Evolutionary conservation across 2,329 filamentous ascomycete genomes (phyloP).

Genomic region (Talaromyces sp.): DNA sequence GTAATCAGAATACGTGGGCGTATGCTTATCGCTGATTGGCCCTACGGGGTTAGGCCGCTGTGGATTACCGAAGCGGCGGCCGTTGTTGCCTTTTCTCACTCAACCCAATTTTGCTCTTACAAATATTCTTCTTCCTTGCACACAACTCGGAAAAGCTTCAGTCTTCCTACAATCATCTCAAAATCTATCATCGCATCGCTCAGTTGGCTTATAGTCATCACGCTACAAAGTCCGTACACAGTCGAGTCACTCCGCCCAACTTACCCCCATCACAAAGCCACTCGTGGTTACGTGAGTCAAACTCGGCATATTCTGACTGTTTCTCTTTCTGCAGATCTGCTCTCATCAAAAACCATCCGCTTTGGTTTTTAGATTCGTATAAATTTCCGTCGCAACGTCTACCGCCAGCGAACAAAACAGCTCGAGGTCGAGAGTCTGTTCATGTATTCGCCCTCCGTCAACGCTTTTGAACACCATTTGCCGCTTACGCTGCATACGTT

Average conservation of each 20-base stretch:
- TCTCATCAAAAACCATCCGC: background rate
- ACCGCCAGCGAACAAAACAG: slow-evolving; percentile 36
- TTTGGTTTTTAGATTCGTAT: slow-evolving; percentile 8
- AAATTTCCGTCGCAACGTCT: slow-evolving; percentile 11
- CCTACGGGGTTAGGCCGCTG: slow-evolving; percentile 1
- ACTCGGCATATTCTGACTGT: background rate
- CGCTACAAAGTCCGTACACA: background rate
- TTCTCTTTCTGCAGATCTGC: background rate
- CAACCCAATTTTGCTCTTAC: background rate
- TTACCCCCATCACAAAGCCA: background rate
- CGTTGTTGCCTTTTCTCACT: slow-evolving; percentile 6
- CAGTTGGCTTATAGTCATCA: slow-evolving; percentile 1
- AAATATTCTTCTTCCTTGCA: background rate
- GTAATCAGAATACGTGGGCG: slow-evolving; percentile 7
- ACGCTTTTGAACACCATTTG: slow-evolving; percentile 90
- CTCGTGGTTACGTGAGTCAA: background rate
- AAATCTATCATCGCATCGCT: background rate
- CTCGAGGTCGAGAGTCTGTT: slow-evolving; percentile 57
- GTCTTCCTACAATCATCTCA: background rate
- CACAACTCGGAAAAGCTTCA: background rate
- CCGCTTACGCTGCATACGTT: slow-evolving; percentile 95
- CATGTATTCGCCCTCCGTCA: slow-evolving; percentile 98
- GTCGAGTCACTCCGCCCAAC: background rate
- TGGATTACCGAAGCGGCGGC: background rate
- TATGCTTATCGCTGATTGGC: background rate